Base-by-base conservation (phyloP, 169 alveolate species). In the Cryptosporidium meleagridis region DNA sequence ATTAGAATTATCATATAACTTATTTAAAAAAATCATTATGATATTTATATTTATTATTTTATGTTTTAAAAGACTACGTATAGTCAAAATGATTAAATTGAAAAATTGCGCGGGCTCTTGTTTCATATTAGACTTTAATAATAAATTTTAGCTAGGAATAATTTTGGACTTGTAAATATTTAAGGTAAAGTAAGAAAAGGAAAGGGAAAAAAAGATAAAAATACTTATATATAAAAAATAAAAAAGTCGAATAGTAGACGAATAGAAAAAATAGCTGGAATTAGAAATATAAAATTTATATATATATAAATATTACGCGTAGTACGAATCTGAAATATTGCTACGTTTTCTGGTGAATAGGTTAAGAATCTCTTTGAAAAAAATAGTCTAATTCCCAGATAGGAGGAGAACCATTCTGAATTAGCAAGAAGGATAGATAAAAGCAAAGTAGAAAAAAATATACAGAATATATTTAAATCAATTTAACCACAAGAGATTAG, bases 231-330 rank as follows among this genome's bases (percentile, higher is more conserved):
- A 45, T 45, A 45, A 14, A 45, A 45, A 45, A 45, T 45, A 9
- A 45, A 45, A 45, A 45, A 45, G 53, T 12, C 53, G 53, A 58
- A 58, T 58, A 58, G 68, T 58, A 58, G 68, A 29, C 68, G n/a
- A 58, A 58, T 58, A 58, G 68, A 58, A 58, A 58, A 21, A 29
- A 58, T 58, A 58, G 68, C n/a, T 58, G 68, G 68, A 58, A 58
- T 58, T 58, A 58, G 68, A 58, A 58, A 58, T 58, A 26, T 58
- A 21, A 45, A 45, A 45, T 45, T 12, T 45, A 45, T 45, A 45
- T 45, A 45, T 45, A 45, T 45, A 45, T 45, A 45, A 45, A 45
- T 45, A 45, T 45, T 45, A 45, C 53, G 14, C 53, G 18, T 45
- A 45, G 18, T 45, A 45, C 53, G 18, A 45, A 45, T 45, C 53